Evolutionary conservation across 75 land plant genomes (phyloP).

Genomic region (Picea sitchensis): DNA sequence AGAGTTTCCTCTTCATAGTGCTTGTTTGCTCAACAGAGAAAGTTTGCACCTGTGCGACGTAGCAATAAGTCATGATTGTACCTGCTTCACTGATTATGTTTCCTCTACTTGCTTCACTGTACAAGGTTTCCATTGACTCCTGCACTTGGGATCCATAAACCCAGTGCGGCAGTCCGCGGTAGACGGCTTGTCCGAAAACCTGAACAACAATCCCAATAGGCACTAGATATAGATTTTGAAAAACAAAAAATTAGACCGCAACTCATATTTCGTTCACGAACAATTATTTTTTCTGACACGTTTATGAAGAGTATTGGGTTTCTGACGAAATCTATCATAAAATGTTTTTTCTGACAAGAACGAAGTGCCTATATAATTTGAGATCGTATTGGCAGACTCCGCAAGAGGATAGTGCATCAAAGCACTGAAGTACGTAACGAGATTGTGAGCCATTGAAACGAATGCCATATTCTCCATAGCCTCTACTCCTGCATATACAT

Average conservation of each 20-base stretch:
- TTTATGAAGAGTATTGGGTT: too few species aligned
- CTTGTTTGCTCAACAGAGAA: constrained; percentile 60
- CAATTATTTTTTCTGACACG: too few species aligned
- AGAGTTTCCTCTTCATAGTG: constrained; percentile 49
- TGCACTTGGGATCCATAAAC: too few species aligned
- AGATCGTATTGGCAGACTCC: constrained; percentile 22
- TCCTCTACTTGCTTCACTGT: constrained; percentile 70
- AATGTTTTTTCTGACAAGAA: constrained; percentile 1
- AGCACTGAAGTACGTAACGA: constrained; percentile 18
- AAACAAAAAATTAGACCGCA: too few species aligned
- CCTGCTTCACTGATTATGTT: constrained; percentile 52
- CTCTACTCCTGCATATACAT: neutral
- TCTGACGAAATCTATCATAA: too few species aligned
- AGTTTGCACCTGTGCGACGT: constrained; percentile 61
- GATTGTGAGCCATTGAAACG: constrained; percentile 18
- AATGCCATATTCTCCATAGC: neutral
- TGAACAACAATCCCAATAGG: too few species aligned
- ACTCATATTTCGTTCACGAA: too few species aligned
- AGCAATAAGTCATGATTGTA: constrained; percentile 52
- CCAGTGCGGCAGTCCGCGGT: neutral
- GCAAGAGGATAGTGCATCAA: constrained; percentile 9
- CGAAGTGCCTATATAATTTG: constrained; percentile 42
- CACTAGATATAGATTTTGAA: too few species aligned
- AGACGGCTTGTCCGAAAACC: too few species aligned
- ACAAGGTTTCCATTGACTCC: constrained; percentile 17